Percentiles rank a stretch among this genome's conserved stretches.
Conservation (phyloP, 192 early-diverging fungal genomes). For the Fimicolochytrium jonesii region DNA sequence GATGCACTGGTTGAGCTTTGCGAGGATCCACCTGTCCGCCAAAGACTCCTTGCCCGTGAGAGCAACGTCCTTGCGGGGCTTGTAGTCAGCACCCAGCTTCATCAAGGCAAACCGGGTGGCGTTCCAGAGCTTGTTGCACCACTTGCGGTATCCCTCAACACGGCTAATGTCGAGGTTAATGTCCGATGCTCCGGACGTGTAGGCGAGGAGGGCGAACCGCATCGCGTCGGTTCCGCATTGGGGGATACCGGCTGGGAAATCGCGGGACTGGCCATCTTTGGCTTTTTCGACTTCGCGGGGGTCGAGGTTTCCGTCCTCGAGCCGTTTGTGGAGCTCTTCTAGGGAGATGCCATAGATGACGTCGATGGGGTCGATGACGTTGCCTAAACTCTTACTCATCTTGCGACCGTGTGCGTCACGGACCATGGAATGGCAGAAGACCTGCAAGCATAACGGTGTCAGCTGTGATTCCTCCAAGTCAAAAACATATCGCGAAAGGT, state of each 20-base stretch:
- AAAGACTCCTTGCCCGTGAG: conserved; percentile 78
- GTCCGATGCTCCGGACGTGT: conserved; percentile 64
- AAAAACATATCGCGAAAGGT: conserved; percentile 1
- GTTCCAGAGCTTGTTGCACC: conserved; percentile 99
- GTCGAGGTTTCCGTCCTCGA: conserved; percentile 85
- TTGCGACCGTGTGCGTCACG: conserved; percentile 98
- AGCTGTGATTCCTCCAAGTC: too few relatives aligned
- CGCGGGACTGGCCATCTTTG: conserved; percentile 73
- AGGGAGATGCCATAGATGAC: conserved; percentile 93
- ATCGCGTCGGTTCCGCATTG: conserved; percentile 93
- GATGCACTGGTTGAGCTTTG: conserved; percentile 79
- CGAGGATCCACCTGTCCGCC: conserved; percentile 90
- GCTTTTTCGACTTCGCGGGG: conserved; percentile 84
- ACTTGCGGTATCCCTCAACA: conserved; percentile 99
- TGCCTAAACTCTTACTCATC: conserved; percentile 86
- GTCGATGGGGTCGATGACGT: conserved; percentile 96
- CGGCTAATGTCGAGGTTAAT: conserved; percentile 92
- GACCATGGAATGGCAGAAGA: conserved; percentile 97
- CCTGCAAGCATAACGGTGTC: conserved; percentile 44
- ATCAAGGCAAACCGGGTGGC: conserved; percentile 92
- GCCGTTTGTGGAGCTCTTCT: conserved; percentile 67
- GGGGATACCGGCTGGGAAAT: conserved; percentile 96
- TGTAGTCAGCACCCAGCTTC: conserved; percentile 89
- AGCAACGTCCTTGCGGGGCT: conserved; percentile 51
- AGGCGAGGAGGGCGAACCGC: conserved; percentile 48